Percentiles rank a stretch among this genome's conserved stretches.
These are phyloP conservation scores for Apiotrichum sp. DNA, from an alignment of 1,284 basidiomycete genomes.

Conservation along the genomic window DNA sequence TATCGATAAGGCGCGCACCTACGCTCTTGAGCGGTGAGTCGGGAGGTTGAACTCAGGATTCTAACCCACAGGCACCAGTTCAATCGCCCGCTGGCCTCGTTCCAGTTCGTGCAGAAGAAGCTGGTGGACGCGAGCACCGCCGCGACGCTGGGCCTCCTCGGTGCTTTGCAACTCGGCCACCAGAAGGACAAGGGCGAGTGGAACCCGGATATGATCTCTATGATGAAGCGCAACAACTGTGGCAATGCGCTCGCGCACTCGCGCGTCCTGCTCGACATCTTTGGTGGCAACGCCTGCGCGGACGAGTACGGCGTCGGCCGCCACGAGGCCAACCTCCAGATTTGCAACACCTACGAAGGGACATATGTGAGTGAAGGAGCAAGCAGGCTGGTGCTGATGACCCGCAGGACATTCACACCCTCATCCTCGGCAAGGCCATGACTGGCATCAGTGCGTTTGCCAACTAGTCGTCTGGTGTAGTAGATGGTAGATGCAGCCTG, in stretches of 20 bases:
- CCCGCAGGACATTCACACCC: slow-evolving; percentile 67
- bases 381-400: slow-evolving; percentile 76
- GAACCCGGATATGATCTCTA: slow-evolving; percentile 87
- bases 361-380: slow-evolving; percentile 27
- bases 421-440: slow-evolving; percentile 86
- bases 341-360: slow-evolving; percentile 89
- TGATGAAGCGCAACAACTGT: slow-evolving; percentile 94
- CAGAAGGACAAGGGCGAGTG: slow-evolving; percentile 75
- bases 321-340: slow-evolving; percentile 84
- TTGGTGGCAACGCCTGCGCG: slow-evolving; percentile 82
- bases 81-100: slow-evolving; percentile 78
- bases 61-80: slow-evolving; percentile 72
- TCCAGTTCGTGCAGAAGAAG: slow-evolving; percentile 96
- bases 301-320: slow-evolving; percentile 87
- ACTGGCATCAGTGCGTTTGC: slow-evolving; percentile 57
- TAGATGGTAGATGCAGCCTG: too few species aligned
- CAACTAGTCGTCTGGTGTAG: slow-evolving; percentile 5
- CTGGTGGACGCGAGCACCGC: slow-evolving; percentile 87
- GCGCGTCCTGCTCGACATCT: slow-evolving; percentile 72
- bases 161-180: slow-evolving; percentile 71
- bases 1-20: slow-evolving; percentile 67
- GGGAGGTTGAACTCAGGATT: slow-evolving; percentile 58
- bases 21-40: slow-evolving; percentile 70
- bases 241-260: slow-evolving; percentile 81
- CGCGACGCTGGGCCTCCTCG: slow-evolving; percentile 71